Base-by-base conservation (phyloP, 108 stramenopile species). In the Nitzschia sp. region DNA sequence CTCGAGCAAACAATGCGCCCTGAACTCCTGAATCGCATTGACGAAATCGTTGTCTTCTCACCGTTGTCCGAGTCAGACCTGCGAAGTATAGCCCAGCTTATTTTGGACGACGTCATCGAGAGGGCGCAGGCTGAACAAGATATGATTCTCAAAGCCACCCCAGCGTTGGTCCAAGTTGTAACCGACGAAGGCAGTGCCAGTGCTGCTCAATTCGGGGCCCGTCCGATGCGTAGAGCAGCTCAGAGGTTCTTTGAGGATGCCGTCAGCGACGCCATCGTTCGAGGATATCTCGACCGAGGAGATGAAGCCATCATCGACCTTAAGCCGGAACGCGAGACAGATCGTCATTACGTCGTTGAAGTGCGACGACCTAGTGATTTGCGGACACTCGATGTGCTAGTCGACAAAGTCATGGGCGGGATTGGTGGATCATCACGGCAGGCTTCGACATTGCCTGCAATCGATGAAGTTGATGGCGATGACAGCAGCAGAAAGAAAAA, bases 11-110 rank as follows among this genome's bases (percentile, higher is more conserved):
- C 81, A 21, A 98, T 98, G 90, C 88, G 89, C 54, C 99, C 98
- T 8, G 99, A 99, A 77, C 83, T 99, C 36, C 76, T 99, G 67
- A 99, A 99, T 77, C 90, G 99, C n/a, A 89, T 99, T 63, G 99
- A 99, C 70, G 99, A 99, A 76, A 96, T 98, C 56, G 91, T 98
- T 30, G 84, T 97, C 58, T 99, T 99, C 73, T 82, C 82, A 24
- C 94, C 96, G 2, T 80, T 99, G 49, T 66, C 76, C 32, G 62
- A 69, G 46, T 42, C 64, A 21, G 83, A 98, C 58, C 81, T 99
- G 54, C 60, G 72, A 21, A 79, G 71, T 28, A 97, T 99, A 46
- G 83, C 89, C 9, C 29, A 56, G 18, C 70, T 89, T 46, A 82
- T 88, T 60, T 55, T 94, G n/a, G 62, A 85, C 24, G 70, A 80